These are phyloP conservation scores for Drosera capensis DNA, from an alignment of 148 eudicot genomes.

Conservation along the genomic window DNA sequence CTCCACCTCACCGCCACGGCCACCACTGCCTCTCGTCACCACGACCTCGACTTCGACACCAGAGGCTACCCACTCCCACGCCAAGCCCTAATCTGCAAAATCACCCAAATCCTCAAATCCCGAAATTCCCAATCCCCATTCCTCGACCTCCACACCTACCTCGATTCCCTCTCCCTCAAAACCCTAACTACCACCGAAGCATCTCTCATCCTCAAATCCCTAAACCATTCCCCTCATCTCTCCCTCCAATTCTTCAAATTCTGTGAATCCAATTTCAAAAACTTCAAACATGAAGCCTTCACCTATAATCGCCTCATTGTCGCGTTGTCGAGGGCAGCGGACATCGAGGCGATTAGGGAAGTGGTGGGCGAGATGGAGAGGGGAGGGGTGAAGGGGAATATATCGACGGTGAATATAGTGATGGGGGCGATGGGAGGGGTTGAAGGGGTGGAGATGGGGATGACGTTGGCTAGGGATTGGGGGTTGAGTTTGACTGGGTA, in stretches of 20 bases:
- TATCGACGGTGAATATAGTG: conserved; percentile 73
- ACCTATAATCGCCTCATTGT: conserved; percentile 61
- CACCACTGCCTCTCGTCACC: conserved; percentile 21
- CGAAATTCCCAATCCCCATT: conserved; percentile 25
- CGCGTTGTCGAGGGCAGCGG: conserved; percentile 32
- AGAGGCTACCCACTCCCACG: conserved; percentile 77
- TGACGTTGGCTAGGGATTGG: conserved; percentile 60
- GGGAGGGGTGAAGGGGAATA: conserved; percentile 36
- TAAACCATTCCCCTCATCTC: conserved; percentile 26
- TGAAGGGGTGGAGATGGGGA: conserved; percentile 40
- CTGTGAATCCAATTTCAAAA: conserved; percentile 41
- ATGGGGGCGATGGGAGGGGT: conserved; percentile 60
- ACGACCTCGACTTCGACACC: too few species aligned
- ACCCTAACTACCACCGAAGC: conserved; percentile 59
- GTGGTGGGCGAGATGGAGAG: conserved; percentile 46
- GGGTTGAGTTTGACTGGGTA: conserved; percentile 57
- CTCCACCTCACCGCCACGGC: conserved; percentile 43
- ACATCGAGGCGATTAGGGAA: conserved; percentile 11
- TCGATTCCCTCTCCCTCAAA: conserved; percentile 27
- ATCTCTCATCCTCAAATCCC: conserved; percentile 60
- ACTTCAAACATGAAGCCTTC: conserved; percentile 52
- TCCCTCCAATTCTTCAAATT: conserved; percentile 61
- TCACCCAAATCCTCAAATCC: conserved; percentile 36
- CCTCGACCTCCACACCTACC: conserved; percentile 28
- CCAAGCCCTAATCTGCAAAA: conserved; percentile 62